Evolutionary conservation across 768 basidiomycete species (phyloP), one percentile per base, ranked within the genome.

Genomic region (Lactifluus volemus): DNA sequence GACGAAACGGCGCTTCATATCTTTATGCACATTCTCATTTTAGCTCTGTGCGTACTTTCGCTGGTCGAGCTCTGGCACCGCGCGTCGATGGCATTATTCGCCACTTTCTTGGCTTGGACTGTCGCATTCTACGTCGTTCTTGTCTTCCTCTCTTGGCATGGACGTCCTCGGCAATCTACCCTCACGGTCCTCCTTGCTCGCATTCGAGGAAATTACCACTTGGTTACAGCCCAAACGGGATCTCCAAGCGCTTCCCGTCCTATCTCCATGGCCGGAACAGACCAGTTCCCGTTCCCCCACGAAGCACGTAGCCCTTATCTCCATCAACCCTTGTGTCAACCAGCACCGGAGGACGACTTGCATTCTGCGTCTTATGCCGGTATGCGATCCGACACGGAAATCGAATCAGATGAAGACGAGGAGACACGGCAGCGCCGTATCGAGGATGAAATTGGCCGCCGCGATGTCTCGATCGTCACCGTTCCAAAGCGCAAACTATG

Each of bases 401-500:
- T 82, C 10, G 85, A 88, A 19, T 84, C 86, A 34, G 86, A 88
- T 50, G 75, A 86, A 58, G 89, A 91, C 65, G 89, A 91, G 64
- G 83, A 86, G 52, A 79, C 83, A 12, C 77, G 84, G 61, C 89
- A 90, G 70, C 78, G 83, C 61, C 77, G 82, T 66, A 89, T 91
- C 38, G 90, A 92, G 69, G 84, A 86, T 59, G 89, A 92, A 72
- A 88, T 92, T 80, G 83, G 78, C 42, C 78, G 89, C 65, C 81
- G 90, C 52, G 88, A 92, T 65, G 88, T 92, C 34, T 87, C 86
- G n/a, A 89, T 92, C 68, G 81, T 92, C 63, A 77, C 77, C 19
- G 80, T 84, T 12, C 90, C 90, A 19, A 85, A 82, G 69, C 86
- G 88, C 65, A 84, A 81, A 68, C 73, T 92, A 58, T 84, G 83